Evolutionary conservation across 139 green algal genomes (phyloP), one percentile per base, ranked within the genome.

Genomic region (Tetradesmus obliquus): DNA sequence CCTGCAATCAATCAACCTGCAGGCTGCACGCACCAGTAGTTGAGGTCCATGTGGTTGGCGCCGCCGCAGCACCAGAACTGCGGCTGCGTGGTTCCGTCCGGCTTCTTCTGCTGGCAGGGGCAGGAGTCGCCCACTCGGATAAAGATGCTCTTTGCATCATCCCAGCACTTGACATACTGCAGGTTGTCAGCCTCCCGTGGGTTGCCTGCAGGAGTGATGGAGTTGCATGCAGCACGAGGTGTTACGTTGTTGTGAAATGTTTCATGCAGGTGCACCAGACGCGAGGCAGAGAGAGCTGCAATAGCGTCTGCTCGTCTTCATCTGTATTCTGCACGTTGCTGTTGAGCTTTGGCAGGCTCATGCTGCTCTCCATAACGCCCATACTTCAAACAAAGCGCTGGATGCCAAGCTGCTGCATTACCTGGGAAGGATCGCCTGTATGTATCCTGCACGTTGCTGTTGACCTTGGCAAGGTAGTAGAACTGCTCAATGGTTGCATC

Each of bases 11-110:
- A 45, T 45, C 32, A 45, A 45, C 32, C 32, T 45, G 32, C 32
- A 45, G 32, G 32, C 15, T 24, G 66, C n/a, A 22, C 80, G 15
- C 66, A 90, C 92, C 89, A 94, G 91, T 92, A 95, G 72, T 60
- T 91, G 20, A 95, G 53, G 89, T 95, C 94, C 57, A 94, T 90
- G 91, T 95, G 93, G 87, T 94, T 91, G 55, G 86, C 58, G 76
- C 94, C 92, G 3, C 93, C 93, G 72, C 93, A 95, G 90, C 93
- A 95, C 72, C 80, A 91, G 24, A 76, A 71, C 55, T 93, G 88
- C 32, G 53, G 82, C 19, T 76, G 88, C 17, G 85, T 79, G 2
- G 72, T 84, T 51, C 86, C 69, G 55, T 92, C 53, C 32, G 71
- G 53, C 86, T 84, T 90, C 19, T 84, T 84, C 71, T 90, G 86